These are phyloP conservation scores for Rhodotorula mucilaginosa DNA, from an alignment of 1,284 basidiomycete genomes.

Conservation along the genomic window DNA sequence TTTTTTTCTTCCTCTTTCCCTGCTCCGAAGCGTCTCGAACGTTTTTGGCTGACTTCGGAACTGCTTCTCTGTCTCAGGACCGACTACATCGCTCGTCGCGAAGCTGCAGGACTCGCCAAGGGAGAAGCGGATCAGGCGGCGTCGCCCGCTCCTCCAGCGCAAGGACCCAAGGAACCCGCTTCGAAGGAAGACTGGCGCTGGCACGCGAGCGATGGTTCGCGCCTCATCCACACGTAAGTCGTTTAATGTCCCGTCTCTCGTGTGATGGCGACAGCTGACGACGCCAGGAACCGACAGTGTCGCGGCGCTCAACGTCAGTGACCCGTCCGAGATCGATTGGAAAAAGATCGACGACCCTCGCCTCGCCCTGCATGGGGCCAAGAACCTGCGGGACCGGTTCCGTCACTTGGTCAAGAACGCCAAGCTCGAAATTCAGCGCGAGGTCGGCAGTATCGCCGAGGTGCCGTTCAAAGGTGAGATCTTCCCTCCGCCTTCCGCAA, in stretches of 20 bases:
- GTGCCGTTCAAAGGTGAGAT: conserved; percentile 3
- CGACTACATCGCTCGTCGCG: conserved; percentile 66
- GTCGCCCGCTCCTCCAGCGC: background rate
- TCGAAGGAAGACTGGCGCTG: conserved; percentile 54
- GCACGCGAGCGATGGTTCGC: conserved; percentile 68
- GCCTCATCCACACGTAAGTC: conserved; percentile 72
- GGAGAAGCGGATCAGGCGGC: background rate
- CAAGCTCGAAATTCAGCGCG: background rate
- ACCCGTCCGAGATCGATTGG: conserved; percentile 37
- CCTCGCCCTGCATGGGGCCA: conserved; percentile 30
- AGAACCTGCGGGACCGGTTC: conserved; percentile 38
- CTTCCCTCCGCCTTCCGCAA: background rate
- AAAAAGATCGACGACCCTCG: conserved; percentile 21
- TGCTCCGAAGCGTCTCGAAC: background rate
- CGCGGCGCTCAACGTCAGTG: conserved; percentile 16
- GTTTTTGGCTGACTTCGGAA: background rate
- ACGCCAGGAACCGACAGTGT: conserved; percentile 13
- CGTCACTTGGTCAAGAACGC: conserved; percentile 13
- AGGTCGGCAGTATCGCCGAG: background rate
- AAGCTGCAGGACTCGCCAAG: conserved; percentile 57
- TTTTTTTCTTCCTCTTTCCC: background rate
- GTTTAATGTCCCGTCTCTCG: background rate
- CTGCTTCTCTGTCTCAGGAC: conserved; percentile 34
- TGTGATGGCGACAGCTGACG: background rate
- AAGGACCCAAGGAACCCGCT: background rate